phyloP scores from a whole-genome alignment of 2,329 filamentous ascomycete species.

The Teratosphaeria destructans region DNA sequence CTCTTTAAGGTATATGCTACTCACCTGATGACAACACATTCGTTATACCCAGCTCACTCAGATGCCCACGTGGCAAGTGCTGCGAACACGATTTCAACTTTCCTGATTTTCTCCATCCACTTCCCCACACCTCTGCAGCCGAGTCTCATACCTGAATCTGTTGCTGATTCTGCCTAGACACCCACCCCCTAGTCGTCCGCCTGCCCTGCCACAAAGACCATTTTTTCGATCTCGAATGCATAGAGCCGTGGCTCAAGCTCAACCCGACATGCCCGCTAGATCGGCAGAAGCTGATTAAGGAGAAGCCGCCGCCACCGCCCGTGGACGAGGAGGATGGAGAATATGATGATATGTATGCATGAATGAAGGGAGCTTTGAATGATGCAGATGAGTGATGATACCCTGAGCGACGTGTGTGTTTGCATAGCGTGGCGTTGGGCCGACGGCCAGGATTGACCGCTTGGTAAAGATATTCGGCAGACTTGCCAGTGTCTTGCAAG shows the following conservation, averaged over 20 bases:
- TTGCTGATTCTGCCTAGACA: constrained; percentile 26
- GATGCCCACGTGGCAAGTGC: not conserved
- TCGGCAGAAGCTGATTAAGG: constrained; percentile 47
- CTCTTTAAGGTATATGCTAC: not conserved
- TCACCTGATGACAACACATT: not conserved
- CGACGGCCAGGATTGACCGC: not conserved
- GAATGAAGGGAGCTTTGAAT: not conserved
- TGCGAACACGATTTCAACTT: not conserved
- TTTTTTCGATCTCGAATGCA: constrained; percentile 55
- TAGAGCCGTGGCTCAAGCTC: constrained; percentile 53
- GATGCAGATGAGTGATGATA: not conserved
- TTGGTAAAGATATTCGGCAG: not conserved
- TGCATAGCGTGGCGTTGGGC: not conserved
- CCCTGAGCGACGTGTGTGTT: not conserved
- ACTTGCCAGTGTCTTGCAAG: not conserved
- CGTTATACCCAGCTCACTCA: not conserved
- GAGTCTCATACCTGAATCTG: not conserved
- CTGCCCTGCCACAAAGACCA: constrained; percentile 53
- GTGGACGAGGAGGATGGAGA: constrained; percentile 43
- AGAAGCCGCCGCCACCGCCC: constrained; percentile 24
- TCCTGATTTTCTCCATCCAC: not conserved
- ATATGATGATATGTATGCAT: constrained; percentile 42
- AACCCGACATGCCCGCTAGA: constrained; percentile 55
- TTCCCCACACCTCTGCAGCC: not conserved
- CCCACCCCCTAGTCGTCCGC: constrained; percentile 53